Evolutionary conservation across 2,329 filamentous ascomycete genomes (phyloP), one percentile per base, ranked within the genome.

Genomic region (Stemphylium lycopersici): DNA sequence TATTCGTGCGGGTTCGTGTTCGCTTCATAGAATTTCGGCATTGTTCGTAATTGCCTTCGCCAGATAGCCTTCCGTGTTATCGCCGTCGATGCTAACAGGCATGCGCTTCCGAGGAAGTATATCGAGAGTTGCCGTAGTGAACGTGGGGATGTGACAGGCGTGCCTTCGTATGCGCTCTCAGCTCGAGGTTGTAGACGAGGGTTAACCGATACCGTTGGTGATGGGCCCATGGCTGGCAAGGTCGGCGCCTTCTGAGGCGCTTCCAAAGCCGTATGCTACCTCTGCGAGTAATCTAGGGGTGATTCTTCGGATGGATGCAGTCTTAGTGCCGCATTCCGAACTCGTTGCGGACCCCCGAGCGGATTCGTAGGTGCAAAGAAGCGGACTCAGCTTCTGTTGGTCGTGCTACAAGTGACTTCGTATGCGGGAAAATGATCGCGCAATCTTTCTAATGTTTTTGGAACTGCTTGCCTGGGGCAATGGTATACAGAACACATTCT

Each of bases 81-180:
- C 49, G 88, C 71, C 1, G 89, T 80, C 1, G 91, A 90, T 59
- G 92, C 81, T 18, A 84, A 79, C 61, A 96, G 84, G 77, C 96
- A 96, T 50, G 85, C 81, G 10, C 90, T 83, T 37, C 93, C 93
- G 56, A 87, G 86, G 65, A 88, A 80, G 75, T 95, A 88, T 55
- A 96, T 76, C 20, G 86, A 81, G 12, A 91, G 76, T 73, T 92
- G 88, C 48, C 82, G 82, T 44, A 83, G 71, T 36, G 80, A 83
- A 67, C 85, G 83, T 44, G 76, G 70, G 13, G 80, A 79, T 45
- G 79, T 71, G 43, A 76, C 54, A 33, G 71, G 65, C n/a, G 70
- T 71, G 56, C 61, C 65, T 48, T 70, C 60, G 57, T 66, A 66
- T 37, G 59, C 43, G 36, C 59, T 42, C 46, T 67, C 61, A 31